Evolutionary conservation across 2,329 filamentous ascomycete genomes (phyloP), one percentile per base, ranked within the genome.

Genomic region (Trichoderma koningii): DNA sequence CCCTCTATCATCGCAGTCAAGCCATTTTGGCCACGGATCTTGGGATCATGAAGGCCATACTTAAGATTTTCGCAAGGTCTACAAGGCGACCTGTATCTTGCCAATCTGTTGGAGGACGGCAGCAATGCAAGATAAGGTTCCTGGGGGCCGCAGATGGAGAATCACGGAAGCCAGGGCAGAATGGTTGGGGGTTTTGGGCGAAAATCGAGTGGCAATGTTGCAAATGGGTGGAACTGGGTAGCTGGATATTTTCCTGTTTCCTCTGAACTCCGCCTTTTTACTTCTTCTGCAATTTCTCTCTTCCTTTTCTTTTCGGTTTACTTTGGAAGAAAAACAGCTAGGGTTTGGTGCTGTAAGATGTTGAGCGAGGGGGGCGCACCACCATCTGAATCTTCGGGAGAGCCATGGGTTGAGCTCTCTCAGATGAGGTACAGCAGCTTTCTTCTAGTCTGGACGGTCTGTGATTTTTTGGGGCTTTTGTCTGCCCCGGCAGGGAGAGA

Each of bases 201-300:
- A 45, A 45, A 53, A 41, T 26, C 21, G 47, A 57, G n/a, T 59
- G 63, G 63, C 38, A 47, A 59, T 52, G 45, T 53, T 21, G 48
- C 41, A 50, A 28, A 60, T 61, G 50, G 50, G 42, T 47, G 38
- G 30, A 38, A 61, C 42, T 55, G 21, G 63, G 50, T 42, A 52
- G 50, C 55, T 61, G 55, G 48, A 34, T 53, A 44, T 23, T 55
- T 56, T 45, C 50, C 51, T 63, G 15, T 41, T 53, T 21, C 7
- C 7, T 17, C 15, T 23, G 41, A 5, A n/a, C 42, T 42, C 14
- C 21, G 2, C 30, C 9, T 45, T n/a, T n/a, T 45, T n/a, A 10
- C 17, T 19, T n/a, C 19, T 45, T 45, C 19, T 45, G 17, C 19
- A 7, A 23, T 23, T 45, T 6, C 34, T 21, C n/a, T 38, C 38